Percentiles rank a stretch among this genome's conserved stretches.
These are phyloP conservation scores for Crithidia sp. DNA, from an alignment of 208 protist genomes.

Conservation along the genomic window DNA sequence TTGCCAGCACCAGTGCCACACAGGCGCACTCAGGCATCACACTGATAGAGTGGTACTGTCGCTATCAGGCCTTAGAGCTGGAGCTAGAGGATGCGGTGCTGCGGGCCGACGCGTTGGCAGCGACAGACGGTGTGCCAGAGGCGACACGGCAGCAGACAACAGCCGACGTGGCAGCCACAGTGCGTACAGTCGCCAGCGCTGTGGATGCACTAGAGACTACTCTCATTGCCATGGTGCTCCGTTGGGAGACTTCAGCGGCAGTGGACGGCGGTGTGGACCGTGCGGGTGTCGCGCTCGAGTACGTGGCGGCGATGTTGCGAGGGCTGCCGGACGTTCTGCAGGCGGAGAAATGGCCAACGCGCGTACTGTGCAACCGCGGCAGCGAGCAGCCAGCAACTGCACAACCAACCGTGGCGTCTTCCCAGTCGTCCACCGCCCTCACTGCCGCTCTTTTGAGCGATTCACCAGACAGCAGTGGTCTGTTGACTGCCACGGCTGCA, in stretches of 20 bases:
- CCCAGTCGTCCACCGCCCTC: neutral
- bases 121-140: constrained; percentile 14
- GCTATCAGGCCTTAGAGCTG: constrained; percentile 41
- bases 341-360: constrained; percentile 46
- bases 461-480: neutral
- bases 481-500: neutral
- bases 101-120: constrained; percentile 4
- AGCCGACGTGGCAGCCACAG: constrained; percentile 16
- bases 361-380: constrained; percentile 33
- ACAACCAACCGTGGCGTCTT: neutral
- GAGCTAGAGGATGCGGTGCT: constrained; percentile 45
- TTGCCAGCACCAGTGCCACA: neutral
- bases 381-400: neutral
- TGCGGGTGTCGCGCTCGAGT: constrained; percentile 7
- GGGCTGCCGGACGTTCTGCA: constrained; percentile 30
- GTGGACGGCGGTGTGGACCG: neutral
- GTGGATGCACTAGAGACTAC: constrained; percentile 44
- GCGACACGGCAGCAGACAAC: constrained; percentile 11
- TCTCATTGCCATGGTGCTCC: constrained; percentile 44
- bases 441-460: neutral
- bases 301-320: constrained; percentile 35
- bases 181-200: constrained; percentile 16
- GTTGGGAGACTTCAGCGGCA: neutral
- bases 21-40: neutral
- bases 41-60: constrained; percentile 49